A percentile compares a stretch with the other conserved stretches of the same genome.
Evolutionary conservation across 345 rosid species (phyloP).

Genomic region (Populus nigra): DNA sequence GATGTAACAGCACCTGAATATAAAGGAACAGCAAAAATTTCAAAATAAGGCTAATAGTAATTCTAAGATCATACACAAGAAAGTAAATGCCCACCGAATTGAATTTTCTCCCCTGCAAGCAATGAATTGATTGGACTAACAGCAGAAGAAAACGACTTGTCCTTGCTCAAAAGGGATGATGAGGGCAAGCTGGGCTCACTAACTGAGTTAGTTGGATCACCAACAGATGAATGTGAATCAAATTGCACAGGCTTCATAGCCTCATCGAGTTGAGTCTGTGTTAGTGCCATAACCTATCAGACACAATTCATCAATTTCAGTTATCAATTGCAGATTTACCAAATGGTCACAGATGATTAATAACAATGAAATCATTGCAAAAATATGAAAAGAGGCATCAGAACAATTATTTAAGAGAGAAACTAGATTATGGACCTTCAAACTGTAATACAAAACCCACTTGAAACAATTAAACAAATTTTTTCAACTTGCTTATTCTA

Average conservation of each 20-base stretch:
- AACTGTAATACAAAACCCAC: background rate
- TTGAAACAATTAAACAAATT: background rate
- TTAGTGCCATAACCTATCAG: constrained; percentile 72
- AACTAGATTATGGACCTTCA: background rate
- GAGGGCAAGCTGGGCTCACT: constrained; percentile 50
- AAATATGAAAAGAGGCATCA: background rate
- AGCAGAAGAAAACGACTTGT: constrained; percentile 59
- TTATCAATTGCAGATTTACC: background rate
- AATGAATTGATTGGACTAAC: constrained; percentile 74
- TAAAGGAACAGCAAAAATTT: constrained; percentile 12
- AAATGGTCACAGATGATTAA: background rate
- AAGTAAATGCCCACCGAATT: constrained; percentile 66
- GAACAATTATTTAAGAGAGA: background rate
- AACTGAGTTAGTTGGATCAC: constrained; percentile 51
- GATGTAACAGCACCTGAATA: constrained; percentile 87
- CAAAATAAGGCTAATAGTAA: background rate
- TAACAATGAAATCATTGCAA: background rate
- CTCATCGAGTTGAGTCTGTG: constrained; percentile 85
- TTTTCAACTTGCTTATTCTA: background rate
- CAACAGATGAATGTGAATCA: constrained; percentile 60
- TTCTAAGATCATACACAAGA: background rate
- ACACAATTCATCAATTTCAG: constrained; percentile 18
- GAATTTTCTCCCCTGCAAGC: constrained; percentile 95
- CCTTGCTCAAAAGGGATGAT: constrained; percentile 53
- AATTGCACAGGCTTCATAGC: constrained; percentile 82